Evolutionary conservation across 2,329 filamentous ascomycete species (phyloP).

Genomic region (Fusarium heterosporum): DNA sequence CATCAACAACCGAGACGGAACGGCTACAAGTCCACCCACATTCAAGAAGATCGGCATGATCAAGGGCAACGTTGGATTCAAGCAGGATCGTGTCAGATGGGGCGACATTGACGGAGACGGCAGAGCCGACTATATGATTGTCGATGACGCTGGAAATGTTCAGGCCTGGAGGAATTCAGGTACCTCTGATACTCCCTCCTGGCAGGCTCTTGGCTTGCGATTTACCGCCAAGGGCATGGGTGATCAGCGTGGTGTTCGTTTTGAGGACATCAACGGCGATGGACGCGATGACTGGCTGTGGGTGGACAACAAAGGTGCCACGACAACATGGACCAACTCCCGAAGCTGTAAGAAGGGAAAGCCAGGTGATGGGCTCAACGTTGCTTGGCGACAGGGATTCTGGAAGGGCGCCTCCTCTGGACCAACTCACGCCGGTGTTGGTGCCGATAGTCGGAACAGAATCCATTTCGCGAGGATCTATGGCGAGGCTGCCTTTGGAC

Average conservation of each 20-base stretch:
- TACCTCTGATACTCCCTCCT: slow-evolving; percentile 21
- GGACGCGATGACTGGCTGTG: slow-evolving; percentile 45
- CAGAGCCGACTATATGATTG: slow-evolving; percentile 2
- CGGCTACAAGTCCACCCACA: background rate
- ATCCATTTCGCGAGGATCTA: slow-evolving; percentile 34
- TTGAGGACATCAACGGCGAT: slow-evolving; percentile 41
- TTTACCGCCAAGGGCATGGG: slow-evolving; percentile 40
- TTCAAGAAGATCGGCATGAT: slow-evolving; percentile 9
- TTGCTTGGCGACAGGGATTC: slow-evolving; percentile 36
- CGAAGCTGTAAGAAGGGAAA: slow-evolving; percentile 33
- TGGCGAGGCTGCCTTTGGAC: slow-evolving; percentile 4
- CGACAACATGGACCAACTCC: slow-evolving; percentile 41
- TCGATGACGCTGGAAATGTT: background rate
- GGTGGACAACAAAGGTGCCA: slow-evolving; percentile 34
- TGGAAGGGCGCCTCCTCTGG: slow-evolving; percentile 19
- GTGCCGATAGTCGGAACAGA: background rate
- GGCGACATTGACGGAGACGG: slow-evolving; percentile 20
- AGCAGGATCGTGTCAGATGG: slow-evolving; percentile 8
- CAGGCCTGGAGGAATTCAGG: slow-evolving; percentile 6
- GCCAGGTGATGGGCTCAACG: slow-evolving; percentile 38
- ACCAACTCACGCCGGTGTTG: slow-evolving; percentile 29
- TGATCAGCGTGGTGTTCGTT: slow-evolving; percentile 36
- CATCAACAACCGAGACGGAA: slow-evolving; percentile 11
- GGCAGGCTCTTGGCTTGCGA: slow-evolving; percentile 49
- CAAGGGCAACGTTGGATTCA: background rate